Evolutionary conservation across 2,329 filamentous ascomycete genomes (phyloP).

Genomic region (Colletotrichum sansevieriae): DNA sequence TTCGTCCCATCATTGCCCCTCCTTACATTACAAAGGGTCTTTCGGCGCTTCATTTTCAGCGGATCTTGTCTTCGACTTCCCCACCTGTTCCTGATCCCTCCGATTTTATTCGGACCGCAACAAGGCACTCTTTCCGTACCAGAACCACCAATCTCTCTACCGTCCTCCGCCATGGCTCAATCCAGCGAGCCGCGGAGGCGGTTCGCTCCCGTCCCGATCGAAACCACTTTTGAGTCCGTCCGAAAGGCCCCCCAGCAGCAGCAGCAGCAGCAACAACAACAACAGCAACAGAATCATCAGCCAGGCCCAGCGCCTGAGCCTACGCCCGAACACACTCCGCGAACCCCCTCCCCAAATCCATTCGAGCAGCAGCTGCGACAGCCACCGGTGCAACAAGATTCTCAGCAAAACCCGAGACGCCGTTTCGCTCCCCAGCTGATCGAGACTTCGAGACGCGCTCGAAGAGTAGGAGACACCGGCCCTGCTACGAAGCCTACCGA

Average conservation of each 20-base stretch:
- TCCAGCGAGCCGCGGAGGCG: conserved; percentile 63
- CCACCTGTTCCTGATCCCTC: conserved; percentile 15
- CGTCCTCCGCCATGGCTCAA: conserved; percentile 52
- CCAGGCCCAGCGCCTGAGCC: conserved; percentile 69
- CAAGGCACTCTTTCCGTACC: not conserved
- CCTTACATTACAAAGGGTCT: conserved; percentile 31
- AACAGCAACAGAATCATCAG: conserved; percentile 34
- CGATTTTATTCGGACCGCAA: conserved; percentile 27
- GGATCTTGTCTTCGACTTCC: conserved; percentile 16
- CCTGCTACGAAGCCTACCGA: conserved; percentile 74
- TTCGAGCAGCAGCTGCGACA: conserved; percentile 45
- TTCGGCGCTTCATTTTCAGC: conserved; percentile 3
- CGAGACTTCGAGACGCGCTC: conserved; percentile 80
- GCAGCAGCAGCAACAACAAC: conserved; percentile 32
- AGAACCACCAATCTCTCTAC: not conserved
- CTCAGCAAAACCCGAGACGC: conserved; percentile 46
- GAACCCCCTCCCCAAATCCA: conserved; percentile 58
- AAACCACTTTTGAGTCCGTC: conserved; percentile 75
- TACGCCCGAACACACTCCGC: conserved; percentile 66
- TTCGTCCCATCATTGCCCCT: conserved; percentile 36
- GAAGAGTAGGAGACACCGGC: conserved; percentile 73
- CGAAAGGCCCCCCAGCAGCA: conserved; percentile 50
- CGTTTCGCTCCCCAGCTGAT: conserved; percentile 84
- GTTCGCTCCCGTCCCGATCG: conserved; percentile 78
- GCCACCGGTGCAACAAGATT: conserved; percentile 38